Evolutionary conservation across 305 asterid species (phyloP), one percentile per base, ranked within the genome.

Genomic region (Solanum hybrid): DNA sequence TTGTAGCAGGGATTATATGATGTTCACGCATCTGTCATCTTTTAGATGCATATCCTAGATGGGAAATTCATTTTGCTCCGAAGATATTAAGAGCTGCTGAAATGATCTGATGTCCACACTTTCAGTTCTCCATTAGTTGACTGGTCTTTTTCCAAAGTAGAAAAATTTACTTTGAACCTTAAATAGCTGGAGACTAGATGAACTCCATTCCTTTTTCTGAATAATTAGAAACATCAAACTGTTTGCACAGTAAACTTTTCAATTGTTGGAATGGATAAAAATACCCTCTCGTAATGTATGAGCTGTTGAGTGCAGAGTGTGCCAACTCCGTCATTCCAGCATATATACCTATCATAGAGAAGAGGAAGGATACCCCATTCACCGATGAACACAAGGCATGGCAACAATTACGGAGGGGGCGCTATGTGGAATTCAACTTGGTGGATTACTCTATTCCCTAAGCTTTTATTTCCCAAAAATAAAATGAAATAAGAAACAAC

Each of bases 321-420:
- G 98, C 99, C 80, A 97, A 96, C 92, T 94, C 98, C 37, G 99
- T 96, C 90, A 94, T 97, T 89, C 99, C 99, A 87, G 98, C 99
- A 57, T 96, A 97, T 88, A 92, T 97, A 84, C 99, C 99, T 33
- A 96, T 97, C 90, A 90, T 96, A 91, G 96, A 96, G 94, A 96
- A 93, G 95, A 95, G 99, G 91, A 97, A 95, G 92, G 99, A 96
- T 91, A 93, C 87, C 10, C 98, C 97, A 78, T 96, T 95, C 89
- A 95, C 95, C 0, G 98, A 96, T 10, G 89, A 87, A 65, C 95
- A 97, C 91, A 97, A 96, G 93, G 96, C 93, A 70, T 97, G 99
- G 99, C 99, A 97, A 92, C 99, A 97, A 93, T 92, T 97, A 78
- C 96, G 99, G 6, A 95, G 99, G 90, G 99, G 99, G n/a, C 97